Base-by-base conservation (phyloP, 768 basidiomycete genomes). In the Russula brevipes region DNA sequence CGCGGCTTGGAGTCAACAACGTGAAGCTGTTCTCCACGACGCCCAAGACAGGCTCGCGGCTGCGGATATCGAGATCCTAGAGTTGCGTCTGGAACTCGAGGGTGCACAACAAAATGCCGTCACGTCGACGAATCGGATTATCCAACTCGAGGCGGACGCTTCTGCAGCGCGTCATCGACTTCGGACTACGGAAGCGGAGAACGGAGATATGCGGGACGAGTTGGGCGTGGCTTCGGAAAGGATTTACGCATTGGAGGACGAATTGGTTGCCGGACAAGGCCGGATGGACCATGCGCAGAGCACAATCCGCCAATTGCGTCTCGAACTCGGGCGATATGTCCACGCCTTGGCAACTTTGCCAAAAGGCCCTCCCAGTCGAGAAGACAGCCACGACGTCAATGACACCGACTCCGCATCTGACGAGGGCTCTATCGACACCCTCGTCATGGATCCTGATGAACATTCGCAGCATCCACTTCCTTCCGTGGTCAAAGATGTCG, bases 41-140 rank as follows among this genome's bases (percentile, higher is more conserved):
- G 57, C 54, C 10, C 53, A 66, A 38, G 67, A 68, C 8, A 66
- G 45, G n/a, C 65, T 66, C 33, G 64, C 57, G 44, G 56, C 53
- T 1, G 57, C 61, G 2, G 67, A 68, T 24, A 55, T 55, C 57
- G 67, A 68, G 46, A 50, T 68, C 11, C 12, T 60, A 44, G 67
- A 68, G 9, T 44, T 68, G 61, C 67, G 59, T 30, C 55, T 60
- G 39, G 61, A 59, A 38, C 54, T 68, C 50, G 66, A 68, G 42
- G 61, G 66, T 1, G 67, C 65, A 35, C 66, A 63, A 53, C 58
- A 36, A 39, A 68, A 63, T 31, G 67, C 67, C 12, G 61, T 67
- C 35, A 44, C 36, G 24, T 60, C 65, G 36, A 68, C 67, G 39
- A 68, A 68, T 57, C 54, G 66, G 55, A 68, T 68, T 54, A 59